Conservation (phyloP, 768 basidiomycete genomes). For the Pisolithus albus region DNA sequence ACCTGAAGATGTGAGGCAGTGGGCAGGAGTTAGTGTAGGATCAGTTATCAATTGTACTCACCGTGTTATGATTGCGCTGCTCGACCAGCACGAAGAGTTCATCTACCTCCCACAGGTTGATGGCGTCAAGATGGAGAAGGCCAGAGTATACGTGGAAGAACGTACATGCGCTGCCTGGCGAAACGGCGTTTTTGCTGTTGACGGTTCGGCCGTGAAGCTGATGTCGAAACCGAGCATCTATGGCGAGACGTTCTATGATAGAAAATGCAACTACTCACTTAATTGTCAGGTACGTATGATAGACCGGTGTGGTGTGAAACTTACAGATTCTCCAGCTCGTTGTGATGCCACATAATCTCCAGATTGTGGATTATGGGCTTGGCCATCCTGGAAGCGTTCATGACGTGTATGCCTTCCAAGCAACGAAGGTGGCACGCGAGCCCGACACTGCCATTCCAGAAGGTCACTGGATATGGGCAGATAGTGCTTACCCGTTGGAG, state of each 20-base stretch:
- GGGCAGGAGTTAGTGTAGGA: constrained; percentile 11
- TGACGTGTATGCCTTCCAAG: constrained; percentile 6
- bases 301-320: too few relatives aligned
- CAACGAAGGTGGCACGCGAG: not conserved
- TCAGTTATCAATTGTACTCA: constrained; percentile 12
- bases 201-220: constrained; percentile 25
- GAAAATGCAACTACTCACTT: constrained; percentile 14
- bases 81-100: constrained; percentile 7
- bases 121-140: not conserved
- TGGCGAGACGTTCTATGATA: constrained; percentile 12
- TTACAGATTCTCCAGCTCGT: not conserved
- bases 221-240: constrained; percentile 7
- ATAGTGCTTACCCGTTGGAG: constrained; percentile 10
- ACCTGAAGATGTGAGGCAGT: constrained; percentile 10
- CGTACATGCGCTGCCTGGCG: constrained; percentile 30
- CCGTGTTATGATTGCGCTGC: constrained; percentile 9
- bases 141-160: constrained; percentile 23
- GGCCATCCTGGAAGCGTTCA: constrained; percentile 11
- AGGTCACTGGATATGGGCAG: constrained; percentile 16
- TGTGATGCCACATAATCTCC: constrained; percentile 8
- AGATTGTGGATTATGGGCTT: constrained; percentile 12
- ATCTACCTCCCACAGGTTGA: constrained; percentile 2
- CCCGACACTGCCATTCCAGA: constrained; percentile 1
- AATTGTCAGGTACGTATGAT: constrained; percentile 14
- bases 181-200: constrained; percentile 31